Evolutionary conservation across 306 rosid genomes (phyloP).

Genomic region (Prunus mongolica): DNA sequence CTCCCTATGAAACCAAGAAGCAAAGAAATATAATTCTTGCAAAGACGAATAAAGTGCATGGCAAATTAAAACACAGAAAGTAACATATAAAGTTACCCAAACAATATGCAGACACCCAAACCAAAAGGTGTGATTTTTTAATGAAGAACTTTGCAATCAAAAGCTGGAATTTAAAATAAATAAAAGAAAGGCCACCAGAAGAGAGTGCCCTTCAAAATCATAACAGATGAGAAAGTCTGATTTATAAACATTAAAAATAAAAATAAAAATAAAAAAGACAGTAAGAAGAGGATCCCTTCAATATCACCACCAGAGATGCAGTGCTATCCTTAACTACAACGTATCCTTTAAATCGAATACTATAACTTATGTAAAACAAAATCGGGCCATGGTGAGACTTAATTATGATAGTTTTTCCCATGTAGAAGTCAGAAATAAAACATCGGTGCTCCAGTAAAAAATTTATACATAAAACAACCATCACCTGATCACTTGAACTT

Average conservation of each 20-base stretch:
- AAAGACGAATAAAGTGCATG: constrained; percentile 17
- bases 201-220: background rate
- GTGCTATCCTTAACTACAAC: background rate
- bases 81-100: background rate
- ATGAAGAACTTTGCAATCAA: background rate
- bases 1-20: constrained; percentile 66
- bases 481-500: constrained; percentile 98
- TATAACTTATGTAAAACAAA: background rate
- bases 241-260: background rate
- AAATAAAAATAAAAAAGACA: background rate
- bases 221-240: background rate
- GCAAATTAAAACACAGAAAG: background rate
- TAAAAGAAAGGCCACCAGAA: background rate
- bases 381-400: background rate
- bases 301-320: background rate
- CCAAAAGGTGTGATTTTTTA: background rate
- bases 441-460: background rate
- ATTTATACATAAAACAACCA: constrained; percentile 1
- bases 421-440: background rate
- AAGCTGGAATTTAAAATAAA: background rate
- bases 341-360: background rate
- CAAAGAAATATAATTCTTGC: constrained; percentile 19
- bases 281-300: background rate
- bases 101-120: background rate
- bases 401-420: background rate